Evolutionary conservation across 331 rosid species (phyloP), one percentile per base, ranked within the genome.

Genomic region (Acacia pycnantha): DNA sequence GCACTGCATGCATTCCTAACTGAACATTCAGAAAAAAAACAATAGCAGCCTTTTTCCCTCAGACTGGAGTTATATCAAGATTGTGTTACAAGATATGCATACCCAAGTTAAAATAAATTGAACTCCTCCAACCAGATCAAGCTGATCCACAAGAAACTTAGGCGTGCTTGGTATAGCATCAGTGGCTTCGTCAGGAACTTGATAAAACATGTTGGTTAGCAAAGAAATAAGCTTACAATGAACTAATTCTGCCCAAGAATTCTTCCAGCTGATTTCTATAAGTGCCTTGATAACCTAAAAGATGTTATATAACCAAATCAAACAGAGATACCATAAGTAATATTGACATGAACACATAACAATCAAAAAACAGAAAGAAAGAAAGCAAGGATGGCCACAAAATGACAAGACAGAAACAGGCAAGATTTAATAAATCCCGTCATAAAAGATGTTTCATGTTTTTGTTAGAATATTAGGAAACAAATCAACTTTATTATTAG

Each of bases 201-300:
- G 87, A 81, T 96, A 96, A 88, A 96, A 96, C 98, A 94, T 92
- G 88, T 96, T 94, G 75, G 97, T 91, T 83, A 96, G 80, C 94
- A 96, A 81, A 84, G 94, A 92, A 87, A 94, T 88, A 77, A 96
- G 98, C 88, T 92, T 96, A 90, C 94, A 82, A 79, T 92, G 98
- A 83, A 96, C 99, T 86, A 96, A 83, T 77, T 94, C 99, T 79
- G 97, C 99, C 99, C 99, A 96, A 79, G 97, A 89, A 86, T 96
- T 90, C 84, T 66, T 84, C 91, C 97, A 86, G 88, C 99, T 94
- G 83, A 75, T 86, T 87, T 85, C 86, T 77, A 96, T 69, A 65
- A 96, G 91, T 87, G 75, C 90, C 88, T 87, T 92, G 79, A 92
- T 74, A 85, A 96, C 99, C 99, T 96, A 87, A 33, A 51, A 81